These are phyloP conservation scores for Tagetes erecta DNA, from an alignment of 129 eudicot species.

Conservation along the genomic window DNA sequence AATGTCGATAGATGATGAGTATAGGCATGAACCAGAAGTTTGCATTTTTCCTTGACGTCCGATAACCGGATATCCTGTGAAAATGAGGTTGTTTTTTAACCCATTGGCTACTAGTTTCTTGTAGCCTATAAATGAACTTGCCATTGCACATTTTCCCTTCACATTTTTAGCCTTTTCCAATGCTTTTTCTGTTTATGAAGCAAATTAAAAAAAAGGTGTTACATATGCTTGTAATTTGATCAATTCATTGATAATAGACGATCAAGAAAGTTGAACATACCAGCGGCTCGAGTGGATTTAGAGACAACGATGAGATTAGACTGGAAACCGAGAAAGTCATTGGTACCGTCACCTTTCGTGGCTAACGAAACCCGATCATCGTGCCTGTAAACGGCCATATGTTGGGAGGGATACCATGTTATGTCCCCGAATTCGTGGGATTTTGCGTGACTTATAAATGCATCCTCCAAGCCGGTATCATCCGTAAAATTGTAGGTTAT, in stretches of 20 bases:
- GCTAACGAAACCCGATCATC: constrained; percentile 64
- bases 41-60: constrained; percentile 80
- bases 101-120: constrained; percentile 75
- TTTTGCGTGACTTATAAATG: constrained; percentile 49
- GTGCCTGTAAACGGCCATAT: constrained; percentile 59
- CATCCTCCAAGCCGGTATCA: constrained; percentile 49
- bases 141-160: constrained; percentile 66
- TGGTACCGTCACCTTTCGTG: constrained; percentile 61
- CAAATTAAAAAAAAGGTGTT: too few species aligned
- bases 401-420: constrained; percentile 81
- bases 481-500: constrained; percentile 55
- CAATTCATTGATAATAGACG: not conserved
- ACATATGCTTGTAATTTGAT: too few species aligned
- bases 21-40: constrained; percentile 84
- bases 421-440: constrained; percentile 80
- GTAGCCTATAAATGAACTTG: constrained; percentile 51
- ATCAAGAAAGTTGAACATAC: constrained; percentile 31
- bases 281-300: constrained; percentile 60
- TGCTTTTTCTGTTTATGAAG: constrained; percentile 45
- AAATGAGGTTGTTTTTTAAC: constrained; percentile 61
- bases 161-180: constrained; percentile 52
- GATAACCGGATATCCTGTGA: constrained; percentile 72
- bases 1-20: constrained; percentile 47
- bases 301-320: constrained; percentile 46
- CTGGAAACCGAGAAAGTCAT: constrained; percentile 84